Conservation (phyloP, 73 alveolate species). For the Stentor coeruleus region DNA sequence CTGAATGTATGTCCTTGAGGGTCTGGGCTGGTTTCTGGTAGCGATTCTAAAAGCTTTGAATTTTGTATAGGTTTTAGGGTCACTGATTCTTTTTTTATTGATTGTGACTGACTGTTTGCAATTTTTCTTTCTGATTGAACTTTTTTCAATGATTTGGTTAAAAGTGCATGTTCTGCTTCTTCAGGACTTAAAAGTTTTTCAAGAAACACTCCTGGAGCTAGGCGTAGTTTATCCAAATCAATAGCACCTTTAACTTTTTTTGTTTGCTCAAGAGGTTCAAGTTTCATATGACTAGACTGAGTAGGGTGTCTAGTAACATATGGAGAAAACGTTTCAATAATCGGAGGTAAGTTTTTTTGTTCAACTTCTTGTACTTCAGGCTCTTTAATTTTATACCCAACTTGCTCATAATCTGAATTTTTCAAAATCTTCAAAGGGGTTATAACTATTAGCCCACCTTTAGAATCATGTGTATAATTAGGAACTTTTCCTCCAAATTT, state of each 20-base stretch:
- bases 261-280: background rate
- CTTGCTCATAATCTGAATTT: background rate
- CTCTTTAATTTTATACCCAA: background rate
- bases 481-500: background rate
- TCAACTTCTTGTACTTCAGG: background rate
- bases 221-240: too few relatives aligned
- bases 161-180: too few relatives aligned
- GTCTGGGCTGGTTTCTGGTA: background rate
- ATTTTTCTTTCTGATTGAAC: too few relatives aligned
- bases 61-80: background rate
- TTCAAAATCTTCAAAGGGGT: background rate
- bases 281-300: background rate
- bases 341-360: too few relatives aligned
- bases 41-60: background rate
- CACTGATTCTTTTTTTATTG: background rate
- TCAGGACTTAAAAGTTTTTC: too few relatives aligned
- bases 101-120: too few relatives aligned
- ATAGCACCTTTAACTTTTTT: background rate
- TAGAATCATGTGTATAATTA: background rate
- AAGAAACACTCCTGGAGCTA: too few relatives aligned
- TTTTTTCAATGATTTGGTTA: too few relatives aligned
- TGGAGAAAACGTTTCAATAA: background rate
- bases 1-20: too few relatives aligned
- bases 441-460: background rate
- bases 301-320: background rate